phyloP scores from a whole-genome alignment of 768 basidiomycete species.

The Auricularia cornea region DNA sequence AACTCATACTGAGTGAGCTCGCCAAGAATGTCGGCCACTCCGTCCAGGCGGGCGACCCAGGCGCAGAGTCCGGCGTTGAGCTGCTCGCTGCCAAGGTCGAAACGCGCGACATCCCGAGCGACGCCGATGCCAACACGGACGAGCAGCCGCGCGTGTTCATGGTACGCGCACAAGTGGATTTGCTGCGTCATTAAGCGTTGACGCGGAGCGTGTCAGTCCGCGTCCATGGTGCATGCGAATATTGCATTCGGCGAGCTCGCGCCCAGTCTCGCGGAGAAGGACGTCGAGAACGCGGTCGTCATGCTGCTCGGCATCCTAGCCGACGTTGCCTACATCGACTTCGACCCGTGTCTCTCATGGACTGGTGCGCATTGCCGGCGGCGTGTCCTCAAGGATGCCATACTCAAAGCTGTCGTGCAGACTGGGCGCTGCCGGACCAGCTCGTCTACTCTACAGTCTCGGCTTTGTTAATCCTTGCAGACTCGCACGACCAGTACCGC shows the following conservation, averaged over 20 bases:
- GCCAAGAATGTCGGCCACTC: constrained; percentile 46
- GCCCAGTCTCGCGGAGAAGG: constrained; percentile 48
- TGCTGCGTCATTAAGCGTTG: background rate
- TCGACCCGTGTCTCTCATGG: constrained; percentile 74
- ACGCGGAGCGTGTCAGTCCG: constrained; percentile 37
- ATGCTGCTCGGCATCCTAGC: constrained; percentile 58
- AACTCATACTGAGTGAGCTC: constrained; percentile 67
- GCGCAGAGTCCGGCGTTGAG: constrained; percentile 40
- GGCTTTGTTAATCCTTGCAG: constrained; percentile 61
- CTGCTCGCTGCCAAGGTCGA: constrained; percentile 56
- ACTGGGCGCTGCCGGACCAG: constrained; percentile 83
- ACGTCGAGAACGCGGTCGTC: constrained; percentile 48
- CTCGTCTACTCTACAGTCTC: constrained; percentile 72
- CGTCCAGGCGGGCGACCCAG: constrained; percentile 25
- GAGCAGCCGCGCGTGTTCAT: constrained; percentile 41
- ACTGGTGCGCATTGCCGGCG: constrained; percentile 38
- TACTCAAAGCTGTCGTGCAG: constrained; percentile 28
- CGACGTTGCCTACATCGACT: constrained; percentile 69
- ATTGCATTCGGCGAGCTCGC: constrained; percentile 79
- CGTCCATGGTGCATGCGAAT: constrained; percentile 66
- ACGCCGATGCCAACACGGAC: constrained; percentile 14
- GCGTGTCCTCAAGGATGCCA: background rate
- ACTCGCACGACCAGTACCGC: constrained; percentile 40
- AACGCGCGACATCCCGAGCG: constrained; percentile 24
- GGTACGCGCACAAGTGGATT: constrained; percentile 36